A percentile compares a stretch with the other conserved stretches of the same genome.
These are phyloP conservation scores for Chaetomium fimeti DNA, from an alignment of 495 filamentous ascomycete species.

Conservation along the genomic window DNA sequence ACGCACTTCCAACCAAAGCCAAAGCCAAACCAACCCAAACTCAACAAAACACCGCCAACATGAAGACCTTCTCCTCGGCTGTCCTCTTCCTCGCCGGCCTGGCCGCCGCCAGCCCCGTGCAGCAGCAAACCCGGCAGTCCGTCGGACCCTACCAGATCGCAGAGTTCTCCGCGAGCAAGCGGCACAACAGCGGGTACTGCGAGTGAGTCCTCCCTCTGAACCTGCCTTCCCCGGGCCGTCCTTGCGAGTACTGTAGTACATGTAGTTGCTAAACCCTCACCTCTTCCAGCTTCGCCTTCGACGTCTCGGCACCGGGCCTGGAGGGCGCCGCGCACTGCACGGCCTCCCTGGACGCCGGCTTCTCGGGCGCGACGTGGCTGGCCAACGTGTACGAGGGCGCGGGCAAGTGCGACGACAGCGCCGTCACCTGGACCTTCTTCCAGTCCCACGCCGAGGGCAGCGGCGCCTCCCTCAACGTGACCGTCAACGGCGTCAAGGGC, in stretches of 20 bases:
- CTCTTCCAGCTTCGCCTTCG: background rate
- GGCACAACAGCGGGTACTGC: constrained; percentile 2
- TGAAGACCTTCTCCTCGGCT: background rate
- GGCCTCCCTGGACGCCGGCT: constrained; percentile 1
- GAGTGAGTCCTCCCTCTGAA: background rate
- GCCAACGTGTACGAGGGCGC: constrained; percentile 5
- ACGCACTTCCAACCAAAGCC: no score
- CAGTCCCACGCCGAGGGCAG: background rate
- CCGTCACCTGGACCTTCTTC: constrained; percentile 2
- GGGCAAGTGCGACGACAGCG: background rate
- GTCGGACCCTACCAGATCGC: background rate
- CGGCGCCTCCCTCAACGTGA: background rate
- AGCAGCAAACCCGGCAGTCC: background rate
- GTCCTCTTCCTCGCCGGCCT: background rate
- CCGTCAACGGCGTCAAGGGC: constrained; percentile 3
- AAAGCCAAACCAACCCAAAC: no score
- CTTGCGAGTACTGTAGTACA: no score
- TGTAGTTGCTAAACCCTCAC: no score
- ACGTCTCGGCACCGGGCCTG: background rate
- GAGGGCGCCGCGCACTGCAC: background rate
- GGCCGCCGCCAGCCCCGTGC: background rate
- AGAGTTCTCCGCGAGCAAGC: background rate
- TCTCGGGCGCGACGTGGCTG: constrained; percentile 6
- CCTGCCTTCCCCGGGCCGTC: background rate
- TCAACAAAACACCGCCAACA: background rate